Evolutionary conservation across 371 early-diverging fungal genomes (phyloP), one percentile per base, ranked within the genome.

Genomic region (Apophysomyces elegans): DNA sequence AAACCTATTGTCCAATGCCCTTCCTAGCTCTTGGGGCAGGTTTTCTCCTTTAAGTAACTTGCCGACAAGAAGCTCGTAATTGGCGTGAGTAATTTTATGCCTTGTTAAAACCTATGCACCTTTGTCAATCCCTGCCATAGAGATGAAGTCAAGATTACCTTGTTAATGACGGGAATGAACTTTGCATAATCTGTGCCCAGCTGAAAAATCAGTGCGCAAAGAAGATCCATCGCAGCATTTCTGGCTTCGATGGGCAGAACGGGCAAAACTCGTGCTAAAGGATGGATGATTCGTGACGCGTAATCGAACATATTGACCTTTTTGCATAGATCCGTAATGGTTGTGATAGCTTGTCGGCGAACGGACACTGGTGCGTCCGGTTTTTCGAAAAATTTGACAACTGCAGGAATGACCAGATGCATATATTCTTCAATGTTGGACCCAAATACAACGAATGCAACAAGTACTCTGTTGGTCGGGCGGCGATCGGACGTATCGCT

Each of bases 371-470:
- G 89, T 0, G 84, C 83, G 56, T 92, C 93, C 0, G 86, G 77
- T 37, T 86, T 84, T 69, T 96, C 96, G 68, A 96, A 89, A 47
- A 95, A 84, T 47, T 83, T 76, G 57, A 97, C 90, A 12, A 99
- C 84, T 6, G 89, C 91, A 5, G 97, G 98, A 56, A 97, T 88
- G 8, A 97, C 92, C 26, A 99, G 79, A 68, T 95, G 95, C 83
- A 97, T 86, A 68, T 96, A 95, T 61, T 96, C 96, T 71, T 98
- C 97, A 63, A 98, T 87, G 64, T 91, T 95, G 35, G 91, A 77
- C 14, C 97, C 95, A 82, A 97, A 92, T 2, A 90, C 86, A 45
- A 88, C 86, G 72, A 99, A 83, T 0, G 94, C 91, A 65, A 96
- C 91, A 45, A 99, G 76, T 0, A 93, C 94, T 58, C 89, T 86